These are phyloP conservation scores for Trichoderma sp. DNA, from an alignment of 2,329 filamentous ascomycete species.

Conservation along the genomic window DNA sequence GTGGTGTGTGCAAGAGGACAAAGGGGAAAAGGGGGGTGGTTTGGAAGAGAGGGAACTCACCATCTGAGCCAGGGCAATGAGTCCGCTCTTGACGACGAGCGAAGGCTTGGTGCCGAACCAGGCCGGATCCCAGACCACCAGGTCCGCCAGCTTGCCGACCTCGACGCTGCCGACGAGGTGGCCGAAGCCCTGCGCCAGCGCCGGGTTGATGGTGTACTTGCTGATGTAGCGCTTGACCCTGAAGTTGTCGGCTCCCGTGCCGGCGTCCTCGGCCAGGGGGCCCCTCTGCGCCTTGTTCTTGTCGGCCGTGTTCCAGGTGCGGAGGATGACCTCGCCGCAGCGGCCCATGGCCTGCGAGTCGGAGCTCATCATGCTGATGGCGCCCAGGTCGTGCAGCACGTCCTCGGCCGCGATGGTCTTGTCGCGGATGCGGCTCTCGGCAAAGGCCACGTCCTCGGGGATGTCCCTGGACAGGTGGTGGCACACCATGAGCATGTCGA, in stretches of 20 bases:
- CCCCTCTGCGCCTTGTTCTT: constrained; percentile 94
- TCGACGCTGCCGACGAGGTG: constrained; percentile 87
- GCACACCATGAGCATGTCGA: constrained; percentile 99
- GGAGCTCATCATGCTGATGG: constrained; percentile 96
- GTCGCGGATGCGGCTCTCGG: constrained; percentile 88
- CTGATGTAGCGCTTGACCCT: constrained; percentile 89
- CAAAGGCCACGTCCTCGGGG: constrained; percentile 93
- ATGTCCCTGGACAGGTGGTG: constrained; percentile 92
- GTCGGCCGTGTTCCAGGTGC: constrained; percentile 96
- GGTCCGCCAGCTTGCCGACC: constrained; percentile 84
- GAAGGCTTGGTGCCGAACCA: constrained; percentile 87
- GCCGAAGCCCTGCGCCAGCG: constrained; percentile 84
- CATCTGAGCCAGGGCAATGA: constrained; percentile 84
- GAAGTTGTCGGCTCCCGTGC: constrained; percentile 82
- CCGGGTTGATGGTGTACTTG: constrained; percentile 96
- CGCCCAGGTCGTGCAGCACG: constrained; percentile 89
- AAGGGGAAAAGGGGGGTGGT: too few relatives aligned
- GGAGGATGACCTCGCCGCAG: constrained; percentile 87
- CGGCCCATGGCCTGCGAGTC: constrained; percentile 97
- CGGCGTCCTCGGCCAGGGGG: constrained; percentile 72
- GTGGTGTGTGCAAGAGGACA: too few relatives aligned
- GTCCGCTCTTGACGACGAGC: constrained; percentile 81
- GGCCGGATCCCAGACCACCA: constrained; percentile 83
- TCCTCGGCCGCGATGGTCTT: constrained; percentile 98
- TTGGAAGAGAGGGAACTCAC: constrained; percentile 50